Conservation (phyloP, 306 rosid species). For the Fragaria nilgerrensis region DNA sequence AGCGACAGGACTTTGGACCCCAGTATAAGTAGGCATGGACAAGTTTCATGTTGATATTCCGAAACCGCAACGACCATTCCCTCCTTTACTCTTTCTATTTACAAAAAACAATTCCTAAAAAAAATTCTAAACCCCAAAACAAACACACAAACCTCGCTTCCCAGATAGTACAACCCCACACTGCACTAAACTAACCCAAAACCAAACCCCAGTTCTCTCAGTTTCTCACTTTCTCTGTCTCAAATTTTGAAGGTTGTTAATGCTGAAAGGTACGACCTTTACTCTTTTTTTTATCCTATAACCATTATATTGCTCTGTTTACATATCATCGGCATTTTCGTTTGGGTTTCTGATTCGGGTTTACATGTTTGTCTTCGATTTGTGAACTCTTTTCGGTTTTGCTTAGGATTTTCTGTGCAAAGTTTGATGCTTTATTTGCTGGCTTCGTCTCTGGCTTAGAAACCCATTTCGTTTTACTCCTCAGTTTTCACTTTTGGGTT, state of each 20-base stretch:
- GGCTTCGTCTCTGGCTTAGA: not conserved
- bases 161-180: not conserved
- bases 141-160: not conserved
- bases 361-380: not conserved
- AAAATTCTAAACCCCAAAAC: not conserved
- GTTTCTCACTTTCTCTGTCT: not conserved
- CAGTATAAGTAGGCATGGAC: not conserved
- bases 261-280: slow-evolving; percentile 14
- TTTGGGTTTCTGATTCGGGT: slow-evolving; percentile 8
- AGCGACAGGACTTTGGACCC: no score
- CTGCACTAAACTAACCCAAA: not conserved
- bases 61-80: not conserved
- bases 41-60: slow-evolving; percentile 3
- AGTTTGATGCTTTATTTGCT: slow-evolving; percentile 5
- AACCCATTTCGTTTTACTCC: slow-evolving; percentile 11
- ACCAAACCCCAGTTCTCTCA: not conserved
- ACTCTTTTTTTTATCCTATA: not conserved
- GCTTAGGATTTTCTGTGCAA: not conserved
- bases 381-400: not conserved
- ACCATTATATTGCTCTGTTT: not conserved
- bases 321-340: not conserved
- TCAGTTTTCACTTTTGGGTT: not conserved
- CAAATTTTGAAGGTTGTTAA: not conserved
- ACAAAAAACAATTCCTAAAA: not conserved
- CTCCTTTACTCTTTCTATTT: not conserved